A percentile compares a stretch with the other conserved stretches of the same genome.
Evolutionary conservation across 1,139 yeast species (phyloP).

Genomic region (Pichia sp.): DNA sequence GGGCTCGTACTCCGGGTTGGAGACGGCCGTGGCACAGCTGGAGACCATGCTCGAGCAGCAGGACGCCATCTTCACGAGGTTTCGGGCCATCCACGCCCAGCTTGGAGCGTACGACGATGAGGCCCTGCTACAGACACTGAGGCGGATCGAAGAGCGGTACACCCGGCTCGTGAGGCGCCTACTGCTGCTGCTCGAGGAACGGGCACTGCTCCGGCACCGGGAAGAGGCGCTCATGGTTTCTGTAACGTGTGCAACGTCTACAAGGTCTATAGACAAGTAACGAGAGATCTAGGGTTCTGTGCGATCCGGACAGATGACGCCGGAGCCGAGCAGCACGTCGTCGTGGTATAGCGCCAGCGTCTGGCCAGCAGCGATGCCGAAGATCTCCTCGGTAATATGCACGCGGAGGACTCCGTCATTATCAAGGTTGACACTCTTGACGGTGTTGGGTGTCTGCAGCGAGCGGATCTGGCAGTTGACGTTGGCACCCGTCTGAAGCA

Average conservation of each 20-base stretch:
- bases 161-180: not conserved
- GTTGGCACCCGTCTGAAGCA: slow-evolving; percentile 27
- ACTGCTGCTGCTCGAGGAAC: not conserved
- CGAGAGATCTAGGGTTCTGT: not conserved
- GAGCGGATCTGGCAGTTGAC: slow-evolving; percentile 62
- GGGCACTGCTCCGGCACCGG: not conserved
- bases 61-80: not conserved
- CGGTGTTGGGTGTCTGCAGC: slow-evolving; percentile 50
- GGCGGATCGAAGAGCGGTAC: not conserved
- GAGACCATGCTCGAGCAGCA: not conserved
- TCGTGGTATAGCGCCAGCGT: slow-evolving; percentile 67
- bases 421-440: slow-evolving; percentile 33
- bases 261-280: not conserved
- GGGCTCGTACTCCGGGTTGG: not conserved
- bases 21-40: not conserved
- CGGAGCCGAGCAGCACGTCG: slow-evolving; percentile 74
- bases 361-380: slow-evolving; percentile 92
- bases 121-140: not conserved
- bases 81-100: not conserved
- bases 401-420: slow-evolving; percentile 24
- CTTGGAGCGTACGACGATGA: not conserved
- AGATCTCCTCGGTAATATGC: slow-evolving; percentile 30
- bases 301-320: slow-evolving; percentile 40
- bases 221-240: slow-evolving; percentile 10
- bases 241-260: not conserved